Percentiles rank a stretch among this genome's conserved stretches.
phyloP scores from a whole-genome alignment of 2,329 filamentous ascomycete species.

The Beauveria sp. region DNA sequence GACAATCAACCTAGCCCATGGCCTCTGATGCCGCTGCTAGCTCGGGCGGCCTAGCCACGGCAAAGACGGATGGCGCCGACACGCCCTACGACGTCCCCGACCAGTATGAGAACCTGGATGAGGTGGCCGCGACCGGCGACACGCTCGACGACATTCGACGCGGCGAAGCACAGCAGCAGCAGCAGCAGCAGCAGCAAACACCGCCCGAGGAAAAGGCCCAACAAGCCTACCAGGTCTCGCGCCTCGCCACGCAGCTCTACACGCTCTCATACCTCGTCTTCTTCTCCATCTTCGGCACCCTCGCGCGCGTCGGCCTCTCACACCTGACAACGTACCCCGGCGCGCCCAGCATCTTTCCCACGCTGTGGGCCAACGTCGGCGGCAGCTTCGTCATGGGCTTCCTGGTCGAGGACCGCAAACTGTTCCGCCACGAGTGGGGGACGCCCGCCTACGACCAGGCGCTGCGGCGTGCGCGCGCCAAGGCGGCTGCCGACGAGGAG shows the following conservation, averaged over 20 bases:
- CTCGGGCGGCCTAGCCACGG: not conserved
- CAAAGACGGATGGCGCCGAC: not conserved
- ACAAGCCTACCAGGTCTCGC: constrained; percentile 31
- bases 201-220: not conserved
- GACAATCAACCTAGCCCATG: not conserved
- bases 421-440: constrained; percentile 66
- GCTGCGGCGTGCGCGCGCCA: constrained; percentile 19
- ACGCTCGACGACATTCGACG: constrained; percentile 12
- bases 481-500: constrained; percentile 8
- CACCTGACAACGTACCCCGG: constrained; percentile 73
- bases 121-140: constrained; percentile 22
- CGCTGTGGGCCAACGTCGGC: constrained; percentile 81
- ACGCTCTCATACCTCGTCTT: constrained; percentile 76
- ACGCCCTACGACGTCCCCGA: constrained; percentile 27
- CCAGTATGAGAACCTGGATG: constrained; percentile 33
- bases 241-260: constrained; percentile 52
- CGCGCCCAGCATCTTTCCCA: constrained; percentile 64
- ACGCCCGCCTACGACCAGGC: constrained; percentile 30
- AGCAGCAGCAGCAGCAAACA: not conserved
- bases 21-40: not conserved
- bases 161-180: not conserved
- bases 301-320: constrained; percentile 74
- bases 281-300: constrained; percentile 77
- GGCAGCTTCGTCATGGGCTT: constrained; percentile 83
- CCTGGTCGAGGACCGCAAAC: constrained; percentile 65